Evolutionary conservation across 2,329 filamentous ascomycete genomes (phyloP).

Genomic region (Monilinia polystroma): DNA sequence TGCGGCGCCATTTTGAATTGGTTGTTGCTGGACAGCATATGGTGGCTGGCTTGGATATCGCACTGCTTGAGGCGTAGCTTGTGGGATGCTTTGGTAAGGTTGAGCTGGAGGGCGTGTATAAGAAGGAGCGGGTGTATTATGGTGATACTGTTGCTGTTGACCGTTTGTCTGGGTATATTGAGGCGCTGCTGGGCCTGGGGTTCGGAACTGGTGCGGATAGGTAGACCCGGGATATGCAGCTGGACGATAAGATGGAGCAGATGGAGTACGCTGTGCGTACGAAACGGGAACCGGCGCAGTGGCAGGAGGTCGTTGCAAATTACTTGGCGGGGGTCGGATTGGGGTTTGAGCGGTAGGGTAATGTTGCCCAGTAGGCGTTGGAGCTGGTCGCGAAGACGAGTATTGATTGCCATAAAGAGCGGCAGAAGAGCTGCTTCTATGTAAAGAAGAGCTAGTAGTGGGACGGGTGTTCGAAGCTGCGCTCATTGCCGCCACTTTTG

Average conservation of each 20-base stretch:
- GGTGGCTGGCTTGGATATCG: constrained; percentile 35
- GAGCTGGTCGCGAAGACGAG: constrained; percentile 31
- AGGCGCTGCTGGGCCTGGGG: constrained; percentile 33
- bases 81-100: constrained; percentile 32
- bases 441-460: constrained; percentile 29
- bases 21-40: constrained; percentile 34
- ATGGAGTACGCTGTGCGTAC: constrained; percentile 31
- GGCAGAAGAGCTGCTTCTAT: constrained; percentile 33
- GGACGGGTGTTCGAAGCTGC: constrained; percentile 30
- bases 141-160: constrained; percentile 33
- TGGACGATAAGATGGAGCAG: constrained; percentile 36
- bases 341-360: constrained; percentile 35
- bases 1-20: constrained; percentile 34
- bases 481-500: constrained; percentile 34
- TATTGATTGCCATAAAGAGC: constrained; percentile 41
- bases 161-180: constrained; percentile 31
- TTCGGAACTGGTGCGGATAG: constrained; percentile 37
- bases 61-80: constrained; percentile 30
- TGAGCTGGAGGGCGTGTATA: constrained; percentile 34
- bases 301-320: constrained; percentile 36
- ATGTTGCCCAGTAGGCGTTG: constrained; percentile 21
- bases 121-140: constrained; percentile 29
- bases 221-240: constrained; percentile 34
- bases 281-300: constrained; percentile 35
- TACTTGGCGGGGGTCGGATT: constrained; percentile 33